These are phyloP conservation scores for Penicillium taxi DNA, from an alignment of 495 filamentous ascomycete genomes.

Conservation along the genomic window DNA sequence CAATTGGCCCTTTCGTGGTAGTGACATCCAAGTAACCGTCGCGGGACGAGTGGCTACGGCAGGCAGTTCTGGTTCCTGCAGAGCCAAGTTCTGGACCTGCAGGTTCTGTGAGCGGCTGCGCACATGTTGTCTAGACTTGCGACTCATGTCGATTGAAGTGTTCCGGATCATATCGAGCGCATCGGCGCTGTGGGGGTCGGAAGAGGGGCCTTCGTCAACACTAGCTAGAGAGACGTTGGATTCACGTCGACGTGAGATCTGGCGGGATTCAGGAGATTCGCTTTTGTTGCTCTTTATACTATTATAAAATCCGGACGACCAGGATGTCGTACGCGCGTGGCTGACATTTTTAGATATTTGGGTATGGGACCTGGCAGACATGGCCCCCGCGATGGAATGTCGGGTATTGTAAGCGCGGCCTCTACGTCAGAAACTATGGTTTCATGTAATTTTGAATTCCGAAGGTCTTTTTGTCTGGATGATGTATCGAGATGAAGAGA, in stretches of 20 bases:
- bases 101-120: constrained; percentile 32
- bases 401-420: constrained; percentile 12
- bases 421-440: too few relatives aligned
- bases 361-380: constrained; percentile 19
- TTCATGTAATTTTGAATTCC: too few relatives aligned
- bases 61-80: constrained; percentile 14
- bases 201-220: constrained; percentile 30
- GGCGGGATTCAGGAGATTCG: constrained; percentile 23
- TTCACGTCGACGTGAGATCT: constrained; percentile 31
- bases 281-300: constrained; percentile 15
- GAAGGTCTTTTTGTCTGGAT: too few relatives aligned
- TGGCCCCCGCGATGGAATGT: constrained; percentile 17
- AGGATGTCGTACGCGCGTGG: constrained; percentile 36
- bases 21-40: constrained; percentile 55
- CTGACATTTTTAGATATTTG: constrained; percentile 30
- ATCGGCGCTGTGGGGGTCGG: constrained; percentile 21
- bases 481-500: too few relatives aligned
- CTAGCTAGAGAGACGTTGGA: constrained; percentile 32
- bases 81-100: constrained; percentile 19
- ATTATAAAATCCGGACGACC: constrained; percentile 31
- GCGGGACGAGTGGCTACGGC: constrained; percentile 17
- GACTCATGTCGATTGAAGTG: constrained; percentile 30
- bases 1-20: constrained; percentile 70
- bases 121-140: constrained; percentile 21
- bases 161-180: constrained; percentile 22